These are phyloP conservation scores for Sclerotinia minor DNA, from an alignment of 2,329 filamentous ascomycete species.

Conservation along the genomic window DNA sequence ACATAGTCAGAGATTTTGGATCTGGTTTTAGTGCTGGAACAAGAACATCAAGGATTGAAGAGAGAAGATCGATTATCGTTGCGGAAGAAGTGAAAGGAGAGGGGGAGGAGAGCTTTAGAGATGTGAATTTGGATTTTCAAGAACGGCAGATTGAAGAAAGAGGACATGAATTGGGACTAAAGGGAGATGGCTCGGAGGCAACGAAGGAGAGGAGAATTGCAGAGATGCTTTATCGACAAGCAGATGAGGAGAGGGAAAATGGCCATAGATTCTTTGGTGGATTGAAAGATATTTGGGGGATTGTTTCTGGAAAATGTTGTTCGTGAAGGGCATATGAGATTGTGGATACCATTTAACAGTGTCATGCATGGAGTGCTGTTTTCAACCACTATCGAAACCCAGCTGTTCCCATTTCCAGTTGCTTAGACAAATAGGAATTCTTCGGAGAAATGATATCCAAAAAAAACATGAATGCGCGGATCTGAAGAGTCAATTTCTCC, in stretches of 20 bases:
- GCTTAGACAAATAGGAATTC: not conserved
- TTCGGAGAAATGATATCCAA: not conserved
- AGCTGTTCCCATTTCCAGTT: not conserved
- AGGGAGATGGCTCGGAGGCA: not conserved
- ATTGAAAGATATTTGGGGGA: not conserved
- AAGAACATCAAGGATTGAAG: conserved; percentile 7
- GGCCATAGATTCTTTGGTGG: not conserved
- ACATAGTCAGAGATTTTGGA: not conserved
- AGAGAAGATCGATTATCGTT: not conserved
- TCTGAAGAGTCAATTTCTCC: not conserved
- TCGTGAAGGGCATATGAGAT: not conserved
- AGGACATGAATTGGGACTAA: not conserved
- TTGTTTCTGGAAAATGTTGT: not conserved
- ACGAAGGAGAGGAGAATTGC: not conserved
- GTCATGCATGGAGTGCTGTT: not conserved
- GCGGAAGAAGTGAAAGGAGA: not conserved
- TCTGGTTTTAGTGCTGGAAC: not conserved
- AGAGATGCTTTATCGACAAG: not conserved
- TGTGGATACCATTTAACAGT: not conserved
- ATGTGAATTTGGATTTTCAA: not conserved
- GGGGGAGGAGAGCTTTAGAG: not conserved
- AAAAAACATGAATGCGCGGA: not conserved
- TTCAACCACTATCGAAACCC: not conserved
- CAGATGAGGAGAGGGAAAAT: not conserved
- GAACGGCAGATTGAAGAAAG: not conserved